Evolutionary conservation across 768 basidiomycete genomes (phyloP), one percentile per base, ranked within the genome.

Genomic region (Chalciporus pseudorubinellus): DNA sequence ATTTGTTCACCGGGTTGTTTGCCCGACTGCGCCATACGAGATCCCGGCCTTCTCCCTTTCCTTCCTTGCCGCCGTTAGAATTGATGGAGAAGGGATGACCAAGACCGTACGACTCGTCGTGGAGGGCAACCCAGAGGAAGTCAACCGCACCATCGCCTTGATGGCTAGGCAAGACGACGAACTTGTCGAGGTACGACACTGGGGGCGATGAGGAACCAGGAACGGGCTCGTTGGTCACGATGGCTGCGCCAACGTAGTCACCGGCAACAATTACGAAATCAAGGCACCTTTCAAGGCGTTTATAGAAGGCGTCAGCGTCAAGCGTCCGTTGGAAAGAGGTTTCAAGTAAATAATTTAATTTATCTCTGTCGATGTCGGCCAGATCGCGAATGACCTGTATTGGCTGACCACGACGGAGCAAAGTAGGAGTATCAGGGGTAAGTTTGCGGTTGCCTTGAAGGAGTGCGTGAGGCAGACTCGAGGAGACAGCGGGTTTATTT

Each of bases 101-200:
- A 16, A 98, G 82, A 19, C 97, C 97, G 61, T 95, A 99, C 9
- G 97, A 92, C 71, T 99, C 97, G 69, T 99, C 97, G 59, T 98
- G 93, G 44, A 99, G 74, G 14, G 95, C 95, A 39, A 98, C 95
- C 97, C 97, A 99, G 33, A 99, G 75, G 74, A 99, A 99, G 73
- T 99, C 97, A 51, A 98, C 97, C 0, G 97, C 98, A 16, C 97
- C 97, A 62, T 98, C 95, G 19, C 97, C 97, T 70, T 99, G 97
- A 64, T 98, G 85, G 53, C 78, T 85, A 3, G 97, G 97, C 34
- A 95, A 77, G 36, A 99, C 94, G 14, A 95, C 95, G 67, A 99
- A 99, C 72, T 99, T 99, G 78, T 99, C 97, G 43, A 99, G 83
- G 71, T 99, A 99, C 14, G 90, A 85, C 53, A 95, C 83, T 6